Evolutionary conservation across 2,329 filamentous ascomycete species (phyloP), one percentile per base, ranked within the genome.

Genomic region (Fusarium sulawesiense): DNA sequence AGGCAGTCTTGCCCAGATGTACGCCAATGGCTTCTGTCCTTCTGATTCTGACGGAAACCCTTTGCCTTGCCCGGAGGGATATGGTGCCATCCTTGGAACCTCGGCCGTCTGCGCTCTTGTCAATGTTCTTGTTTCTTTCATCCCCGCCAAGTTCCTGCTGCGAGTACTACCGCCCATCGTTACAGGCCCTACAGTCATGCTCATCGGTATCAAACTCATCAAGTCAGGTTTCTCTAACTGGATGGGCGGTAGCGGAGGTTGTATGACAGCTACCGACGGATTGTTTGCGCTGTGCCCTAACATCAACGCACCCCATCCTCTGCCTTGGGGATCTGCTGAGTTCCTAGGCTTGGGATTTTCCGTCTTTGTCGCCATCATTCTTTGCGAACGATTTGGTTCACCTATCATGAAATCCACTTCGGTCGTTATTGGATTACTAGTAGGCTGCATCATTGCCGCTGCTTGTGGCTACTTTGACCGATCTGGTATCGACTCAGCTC

Each of bases 321-420:
- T 95, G 2, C 89, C 88, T 0, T 96, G 93, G 93, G 93, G 92
- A 6, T 90, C 89, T 40, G 87, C 92, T 2, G 91, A 96, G 78
- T 93, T 91, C 71, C 87, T 96, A 7, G 93, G 86, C 14, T 86
- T 96, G 3, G 93, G 93, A 1, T 94, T 96, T 81, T 89, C 89
- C 46, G 93, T 94, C 37, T 95, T 95, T 76, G 72, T 91, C 46
- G 92, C 91, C 29, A 95, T 96, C 76, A 90, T 96, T 64, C 77
- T 95, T 14, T 93, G 91, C 77, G 93, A 96, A 79, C 88, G 92
- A 13, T 94, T 94, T 73, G 93, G 93, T 2, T 87, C 92, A 0
- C 93, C 93, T 0, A 91, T 96, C 70, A 94, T 96, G 91, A 94
- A 94, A 77, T 92, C 89, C 4, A 91, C 89, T 10, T 89, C 90